These are phyloP conservation scores for Barbarea vulgaris DNA, from an alignment of 345 rosid species.

Conservation along the genomic window DNA sequence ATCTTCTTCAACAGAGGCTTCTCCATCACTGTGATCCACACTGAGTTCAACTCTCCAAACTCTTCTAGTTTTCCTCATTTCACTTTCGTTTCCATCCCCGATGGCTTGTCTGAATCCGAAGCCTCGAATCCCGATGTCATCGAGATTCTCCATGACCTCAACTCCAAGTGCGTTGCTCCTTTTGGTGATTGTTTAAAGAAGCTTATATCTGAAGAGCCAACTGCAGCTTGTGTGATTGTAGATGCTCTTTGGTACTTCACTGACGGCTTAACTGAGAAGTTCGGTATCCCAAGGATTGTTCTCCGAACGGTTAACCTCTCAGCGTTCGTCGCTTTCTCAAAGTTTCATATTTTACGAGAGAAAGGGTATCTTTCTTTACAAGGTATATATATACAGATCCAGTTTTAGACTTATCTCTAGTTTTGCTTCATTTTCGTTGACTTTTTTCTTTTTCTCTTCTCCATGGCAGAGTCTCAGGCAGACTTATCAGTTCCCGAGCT, in stretches of 20 bases:
- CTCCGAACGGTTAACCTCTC: constrained; percentile 46
- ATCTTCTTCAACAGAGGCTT: constrained; percentile 54
- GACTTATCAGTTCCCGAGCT: constrained; percentile 46
- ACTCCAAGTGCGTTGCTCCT: constrained; percentile 46
- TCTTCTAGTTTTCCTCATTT: constrained; percentile 53
- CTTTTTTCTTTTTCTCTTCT: constrained; percentile 19
- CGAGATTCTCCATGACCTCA: constrained; percentile 40
- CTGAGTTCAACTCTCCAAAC: constrained; percentile 54
- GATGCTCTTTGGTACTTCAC: constrained; percentile 57
- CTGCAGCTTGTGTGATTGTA: constrained; percentile 50
- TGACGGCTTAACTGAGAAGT: constrained; percentile 44
- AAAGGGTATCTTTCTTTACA: constrained; percentile 42
- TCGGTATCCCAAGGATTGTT: constrained; percentile 55
- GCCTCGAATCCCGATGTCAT: constrained; percentile 14
- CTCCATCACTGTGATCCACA: constrained; percentile 57
- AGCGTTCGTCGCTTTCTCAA: constrained; percentile 39
- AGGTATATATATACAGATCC: constrained; percentile 37
- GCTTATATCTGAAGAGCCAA: constrained; percentile 41
- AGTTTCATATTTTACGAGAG: constrained; percentile 25
- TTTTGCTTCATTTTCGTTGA: constrained; percentile 2
- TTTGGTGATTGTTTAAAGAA: constrained; percentile 48
- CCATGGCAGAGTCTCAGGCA: constrained; percentile 39
- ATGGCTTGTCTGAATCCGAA: constrained; percentile 43
- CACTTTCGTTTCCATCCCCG: constrained; percentile 53
- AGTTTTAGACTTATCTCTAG: background rate